Evolutionary conservation across 2,329 filamentous ascomycete species (phyloP), one percentile per base, ranked within the genome.

Genomic region (Dendrostoma leiphaemia): DNA sequence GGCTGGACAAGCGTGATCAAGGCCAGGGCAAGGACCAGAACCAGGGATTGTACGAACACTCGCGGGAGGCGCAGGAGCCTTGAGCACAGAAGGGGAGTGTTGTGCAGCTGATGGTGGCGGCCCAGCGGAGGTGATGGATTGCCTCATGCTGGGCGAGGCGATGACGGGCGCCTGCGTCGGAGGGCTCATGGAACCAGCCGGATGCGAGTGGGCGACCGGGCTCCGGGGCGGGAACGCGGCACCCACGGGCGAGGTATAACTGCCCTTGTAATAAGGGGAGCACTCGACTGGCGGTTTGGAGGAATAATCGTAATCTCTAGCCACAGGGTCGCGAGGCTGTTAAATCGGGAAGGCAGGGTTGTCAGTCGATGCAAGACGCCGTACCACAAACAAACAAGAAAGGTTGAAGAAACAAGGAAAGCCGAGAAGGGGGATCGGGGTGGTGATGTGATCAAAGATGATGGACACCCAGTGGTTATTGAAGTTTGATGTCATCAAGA

Each of bases 231-330:
- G 71, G 59, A 76, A 77, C 19, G 70, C 70, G 23, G 74, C 64
- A 51, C 70, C 65, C 35, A 74, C 69, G 32, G 80, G 77, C 44
- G 80, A 81, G 48, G 73, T 73, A 65, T 79, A 78, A 62, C 66
- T 67, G 57, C 71, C 70, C 71, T 76, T 78, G 66, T 77, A 77
- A 61, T 81, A 82, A 44, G 76, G 71, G 40, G 76, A 65, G 51
- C 67, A 69, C 55, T 81, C 77, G 58, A 67, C 64, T 21, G 69
- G 62, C 46, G 67, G 60, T 59, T 69, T 63, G 38, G 74, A 60
- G 29, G 74, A 65, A 66, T 81, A 79, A 53, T 65, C 68, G 69
- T 81, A 82, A 19, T 58, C 55, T 43, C 55, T 55, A 24, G 12
- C 49, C 31, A 51, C 47, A 29, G 74, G 66, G 61, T 83, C 80